Conservation (phyloP, 176 grass and related monocot species). For the Carex littledalei region DNA sequence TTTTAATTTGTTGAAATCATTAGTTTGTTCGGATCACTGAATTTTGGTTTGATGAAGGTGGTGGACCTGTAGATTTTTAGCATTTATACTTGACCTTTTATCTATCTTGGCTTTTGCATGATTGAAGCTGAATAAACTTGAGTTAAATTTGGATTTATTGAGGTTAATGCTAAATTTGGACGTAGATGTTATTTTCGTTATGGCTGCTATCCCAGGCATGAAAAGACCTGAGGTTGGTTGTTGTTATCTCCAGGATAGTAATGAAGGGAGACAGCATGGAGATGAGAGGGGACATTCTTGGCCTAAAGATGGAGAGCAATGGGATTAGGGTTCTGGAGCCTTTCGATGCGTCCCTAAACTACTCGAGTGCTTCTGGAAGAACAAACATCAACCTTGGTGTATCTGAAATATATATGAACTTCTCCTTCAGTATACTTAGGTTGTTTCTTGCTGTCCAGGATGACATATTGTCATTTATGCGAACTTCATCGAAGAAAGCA, state of each 20-base stretch:
- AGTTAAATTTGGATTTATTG: not conserved
- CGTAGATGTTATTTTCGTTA: not conserved
- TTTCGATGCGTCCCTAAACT: constrained; percentile 77
- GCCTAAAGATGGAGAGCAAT: constrained; percentile 92
- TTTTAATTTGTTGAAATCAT: not conserved
- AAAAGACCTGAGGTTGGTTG: not conserved
- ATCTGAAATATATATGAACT: constrained; percentile 96
- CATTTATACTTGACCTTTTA: not conserved
- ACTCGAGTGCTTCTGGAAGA: constrained; percentile 69
- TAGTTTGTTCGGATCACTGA: not conserved
- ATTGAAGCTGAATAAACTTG: not conserved
- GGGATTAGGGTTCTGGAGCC: constrained; percentile 92
- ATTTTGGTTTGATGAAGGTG: not conserved
- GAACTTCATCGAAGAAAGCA: constrained; percentile 74
- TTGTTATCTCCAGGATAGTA: constrained; percentile 48
- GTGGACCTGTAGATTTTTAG: not conserved
- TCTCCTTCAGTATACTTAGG: constrained; percentile 93
- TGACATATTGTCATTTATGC: constrained; percentile 93
- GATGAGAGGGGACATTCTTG: constrained; percentile 66
- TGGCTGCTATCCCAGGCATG: not conserved
- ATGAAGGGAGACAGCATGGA: constrained; percentile 84
- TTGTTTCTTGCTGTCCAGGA: constrained; percentile 88
- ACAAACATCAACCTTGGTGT: constrained; percentile 75
- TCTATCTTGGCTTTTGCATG: not conserved
- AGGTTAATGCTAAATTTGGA: not conserved